Evolutionary conservation across 2,329 filamentous ascomycete genomes (phyloP).

Genomic region (Epichloe uncinata): DNA sequence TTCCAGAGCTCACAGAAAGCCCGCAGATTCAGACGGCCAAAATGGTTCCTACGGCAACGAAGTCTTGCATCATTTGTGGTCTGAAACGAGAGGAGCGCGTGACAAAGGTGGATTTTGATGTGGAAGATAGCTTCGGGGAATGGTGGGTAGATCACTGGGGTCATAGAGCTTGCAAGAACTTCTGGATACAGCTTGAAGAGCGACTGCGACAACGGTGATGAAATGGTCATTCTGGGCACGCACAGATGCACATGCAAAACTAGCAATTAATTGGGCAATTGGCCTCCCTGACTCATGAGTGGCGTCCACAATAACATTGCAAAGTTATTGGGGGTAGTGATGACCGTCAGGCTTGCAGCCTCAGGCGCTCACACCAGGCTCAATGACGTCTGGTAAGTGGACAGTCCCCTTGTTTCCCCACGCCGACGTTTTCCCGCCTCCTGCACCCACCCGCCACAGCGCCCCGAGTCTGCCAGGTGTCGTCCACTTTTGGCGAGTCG

Average conservation of each 20-base stretch:
- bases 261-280: no score
- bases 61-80: constrained; percentile 74
- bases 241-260: no score
- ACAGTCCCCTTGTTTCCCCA: background rate
- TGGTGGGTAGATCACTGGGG: constrained; percentile 94
- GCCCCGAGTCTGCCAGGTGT: background rate
- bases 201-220: constrained; percentile 52
- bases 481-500: no score
- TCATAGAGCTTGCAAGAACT: constrained; percentile 64
- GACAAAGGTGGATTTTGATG: constrained; percentile 56
- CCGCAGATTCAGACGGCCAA: constrained; percentile 56
- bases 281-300: no score
- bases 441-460: background rate
- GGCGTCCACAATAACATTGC: no score
- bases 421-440: background rate
- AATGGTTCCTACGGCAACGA: constrained; percentile 58
- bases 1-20: constrained; percentile 61
- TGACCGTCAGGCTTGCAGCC: no score
- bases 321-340: no score
- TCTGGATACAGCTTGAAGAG: constrained; percentile 69
- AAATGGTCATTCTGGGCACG: background rate
- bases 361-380: no score
- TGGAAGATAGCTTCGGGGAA: constrained; percentile 88
- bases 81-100: constrained; percentile 79
- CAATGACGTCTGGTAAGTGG: constrained; percentile 1